Evolutionary conservation across 805 yeast species (phyloP).

Genomic region (Torulaspora quercuum): DNA sequence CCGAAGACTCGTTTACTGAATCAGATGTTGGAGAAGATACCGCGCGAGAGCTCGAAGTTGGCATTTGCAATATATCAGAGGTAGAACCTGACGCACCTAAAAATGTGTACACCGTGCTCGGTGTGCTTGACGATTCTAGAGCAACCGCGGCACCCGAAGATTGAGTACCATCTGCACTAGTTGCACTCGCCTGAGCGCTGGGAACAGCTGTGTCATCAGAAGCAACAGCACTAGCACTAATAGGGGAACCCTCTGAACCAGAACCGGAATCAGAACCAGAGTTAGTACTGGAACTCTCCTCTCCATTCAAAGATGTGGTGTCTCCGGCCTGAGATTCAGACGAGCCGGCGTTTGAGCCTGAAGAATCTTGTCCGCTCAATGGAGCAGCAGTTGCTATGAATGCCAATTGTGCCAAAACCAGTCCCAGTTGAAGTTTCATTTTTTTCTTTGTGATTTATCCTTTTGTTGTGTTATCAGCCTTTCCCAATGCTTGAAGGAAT

Average conservation of each 20-base stretch:
- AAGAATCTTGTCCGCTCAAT: conserved; percentile 1
- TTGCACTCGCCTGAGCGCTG: too few relatives aligned
- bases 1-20: conserved; percentile 13
- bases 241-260: too few relatives aligned
- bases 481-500: too few relatives aligned
- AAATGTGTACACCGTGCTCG: conserved; percentile 14
- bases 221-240: neutral
- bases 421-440: neutral
- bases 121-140: conserved; percentile 2
- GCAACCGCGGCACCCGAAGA: too few relatives aligned
- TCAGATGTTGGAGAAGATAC: conserved; percentile 8
- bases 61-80: conserved; percentile 13
- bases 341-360: too few relatives aligned
- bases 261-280: too few relatives aligned
- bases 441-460: too few relatives aligned
- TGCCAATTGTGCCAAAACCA: conserved; percentile 1
- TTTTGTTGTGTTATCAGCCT: too few relatives aligned
- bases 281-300: neutral
- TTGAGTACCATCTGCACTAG: too few relatives aligned
- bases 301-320: too few relatives aligned
- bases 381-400: neutral
- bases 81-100: conserved; percentile 14
- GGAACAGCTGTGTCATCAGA: too few relatives aligned
- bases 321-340: too few relatives aligned
- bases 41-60: conserved; percentile 6